Base-by-base conservation (phyloP, 768 basidiomycete genomes). In the Candolleomyces aberdarensis region DNA sequence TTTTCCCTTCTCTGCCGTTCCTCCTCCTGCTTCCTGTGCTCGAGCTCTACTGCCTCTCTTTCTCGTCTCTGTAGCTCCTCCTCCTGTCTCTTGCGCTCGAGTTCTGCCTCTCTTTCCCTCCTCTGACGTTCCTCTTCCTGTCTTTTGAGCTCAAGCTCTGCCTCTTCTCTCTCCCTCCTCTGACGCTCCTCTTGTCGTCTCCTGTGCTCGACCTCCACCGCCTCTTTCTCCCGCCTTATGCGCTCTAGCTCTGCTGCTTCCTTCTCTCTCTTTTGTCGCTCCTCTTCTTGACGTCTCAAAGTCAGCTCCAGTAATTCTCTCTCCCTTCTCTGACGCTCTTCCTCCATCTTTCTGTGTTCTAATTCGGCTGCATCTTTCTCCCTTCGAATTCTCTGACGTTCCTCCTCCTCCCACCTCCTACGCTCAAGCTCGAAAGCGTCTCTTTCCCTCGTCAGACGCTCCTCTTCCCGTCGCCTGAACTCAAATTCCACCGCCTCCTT, bases 141-240 rank as follows among this genome's bases (percentile, higher is more conserved):
- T 19, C 22, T n/a, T 19, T 29, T 50, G 32, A 32, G 32, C 32
- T 32, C 32, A 32, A 32, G 32, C 32, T 32, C 32, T 9, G 13
- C 13, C 15, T 15, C 44, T 46, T 46, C 44, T 46, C 19, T 46
- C 70, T 65, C 75, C 76, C 47, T 71, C 51, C 61, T 74, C 67
- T 65, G 72, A 68, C 36, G 68, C 20, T 78, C 74, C 53, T 77
- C 76, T 47, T 78, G 70, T 46, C 84, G 76, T 17, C 9, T 17
- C 41, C 29, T 14, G 15, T 70, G 36, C 67, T 26, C 78, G 74
- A 53, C 77, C 46, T 78, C 71, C 47, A 85, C 76, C 29, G n/a
- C 26, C 53, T 32, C 32, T 32, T 50, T 26, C 26, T 50, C 49
- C 26, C 49, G 17, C 22, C 26, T n/a, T 50, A 8, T 50, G 19